Evolutionary conservation across 371 early-diverging fungal genomes (phyloP).

Genomic region (Rhizopus sp.): DNA sequence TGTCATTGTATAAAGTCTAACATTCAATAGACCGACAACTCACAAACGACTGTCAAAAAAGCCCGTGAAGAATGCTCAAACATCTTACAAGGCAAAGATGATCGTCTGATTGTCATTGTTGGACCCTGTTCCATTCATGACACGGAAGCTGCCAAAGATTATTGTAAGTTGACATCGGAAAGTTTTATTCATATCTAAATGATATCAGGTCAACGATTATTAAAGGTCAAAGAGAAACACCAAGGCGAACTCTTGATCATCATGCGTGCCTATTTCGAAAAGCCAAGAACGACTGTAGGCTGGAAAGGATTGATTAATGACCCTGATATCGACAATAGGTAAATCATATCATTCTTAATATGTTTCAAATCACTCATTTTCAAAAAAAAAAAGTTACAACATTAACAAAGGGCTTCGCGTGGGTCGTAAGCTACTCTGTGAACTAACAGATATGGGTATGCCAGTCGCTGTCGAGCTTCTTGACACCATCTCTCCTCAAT

Average conservation of each 20-base stretch:
- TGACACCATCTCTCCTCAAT: constrained; percentile 95
- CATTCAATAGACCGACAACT: constrained; percentile 17
- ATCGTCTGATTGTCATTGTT: constrained; percentile 84
- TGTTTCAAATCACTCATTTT: neutral
- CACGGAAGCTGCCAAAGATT: constrained; percentile 82
- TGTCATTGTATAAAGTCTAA: neutral
- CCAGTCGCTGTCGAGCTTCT: constrained; percentile 90
- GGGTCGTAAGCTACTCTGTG: constrained; percentile 78
- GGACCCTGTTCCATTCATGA: constrained; percentile 96
- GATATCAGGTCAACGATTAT: constrained; percentile 54
- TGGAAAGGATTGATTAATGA: constrained; percentile 96
- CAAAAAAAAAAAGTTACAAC: constrained; percentile 55
- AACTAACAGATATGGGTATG: constrained; percentile 78
- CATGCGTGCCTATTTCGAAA: constrained; percentile 95
- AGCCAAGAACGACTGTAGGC: constrained; percentile 93
- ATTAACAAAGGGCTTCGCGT: constrained; percentile 91
- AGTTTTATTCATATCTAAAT: constrained; percentile 2
- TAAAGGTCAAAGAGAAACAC: constrained; percentile 57
- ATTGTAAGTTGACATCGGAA: constrained; percentile 40
- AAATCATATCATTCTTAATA: constrained; percentile 5
- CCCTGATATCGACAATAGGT: constrained; percentile 80
- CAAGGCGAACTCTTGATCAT: constrained; percentile 75
- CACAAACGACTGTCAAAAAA: constrained; percentile 51
- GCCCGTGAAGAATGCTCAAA: constrained; percentile 68
- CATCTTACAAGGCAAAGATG: constrained; percentile 80